phyloP scores from a whole-genome alignment of 257 asterid species.

The Solanum sitiens region DNA sequence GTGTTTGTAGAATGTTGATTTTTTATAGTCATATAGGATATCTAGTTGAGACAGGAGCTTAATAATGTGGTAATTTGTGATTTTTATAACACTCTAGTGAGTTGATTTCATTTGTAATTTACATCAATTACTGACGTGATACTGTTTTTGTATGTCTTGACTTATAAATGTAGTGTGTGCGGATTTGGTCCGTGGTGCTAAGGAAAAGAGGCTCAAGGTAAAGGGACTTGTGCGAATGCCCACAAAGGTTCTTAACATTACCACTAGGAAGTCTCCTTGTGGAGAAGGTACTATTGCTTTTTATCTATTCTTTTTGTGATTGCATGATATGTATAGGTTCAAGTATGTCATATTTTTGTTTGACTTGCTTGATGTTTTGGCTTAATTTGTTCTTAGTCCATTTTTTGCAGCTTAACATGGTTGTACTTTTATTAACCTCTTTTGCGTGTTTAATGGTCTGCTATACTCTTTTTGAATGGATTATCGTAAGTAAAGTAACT shows the following conservation, averaged over 20 bases:
- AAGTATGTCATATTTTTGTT: not conserved
- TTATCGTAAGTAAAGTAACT: not conserved
- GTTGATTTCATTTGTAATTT: not conserved
- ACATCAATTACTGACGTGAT: not conserved
- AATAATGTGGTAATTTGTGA: not conserved
- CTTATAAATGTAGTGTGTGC: constrained; percentile 7
- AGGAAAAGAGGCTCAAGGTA: constrained; percentile 54
- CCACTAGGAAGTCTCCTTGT: constrained; percentile 67
- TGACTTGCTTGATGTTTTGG: not conserved
- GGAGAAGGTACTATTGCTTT: constrained; percentile 41
- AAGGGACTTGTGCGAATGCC: constrained; percentile 76
- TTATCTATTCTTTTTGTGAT: not conserved
- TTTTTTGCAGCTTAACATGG: not conserved
- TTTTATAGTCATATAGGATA: not conserved
- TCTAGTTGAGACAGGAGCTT: not conserved
- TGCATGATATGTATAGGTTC: not conserved
- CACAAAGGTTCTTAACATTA: constrained; percentile 54
- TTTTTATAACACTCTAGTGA: not conserved
- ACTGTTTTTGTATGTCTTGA: not conserved
- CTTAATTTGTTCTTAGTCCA: not conserved
- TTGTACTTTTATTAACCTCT: not conserved
- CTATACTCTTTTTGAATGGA: not conserved
- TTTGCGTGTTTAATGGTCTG: not conserved
- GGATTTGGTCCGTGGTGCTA: constrained; percentile 61
- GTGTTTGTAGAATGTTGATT: not conserved